Evolutionary conservation across 1,284 basidiomycete species (phyloP).

Genomic region (Blastosporella zonata): DNA sequence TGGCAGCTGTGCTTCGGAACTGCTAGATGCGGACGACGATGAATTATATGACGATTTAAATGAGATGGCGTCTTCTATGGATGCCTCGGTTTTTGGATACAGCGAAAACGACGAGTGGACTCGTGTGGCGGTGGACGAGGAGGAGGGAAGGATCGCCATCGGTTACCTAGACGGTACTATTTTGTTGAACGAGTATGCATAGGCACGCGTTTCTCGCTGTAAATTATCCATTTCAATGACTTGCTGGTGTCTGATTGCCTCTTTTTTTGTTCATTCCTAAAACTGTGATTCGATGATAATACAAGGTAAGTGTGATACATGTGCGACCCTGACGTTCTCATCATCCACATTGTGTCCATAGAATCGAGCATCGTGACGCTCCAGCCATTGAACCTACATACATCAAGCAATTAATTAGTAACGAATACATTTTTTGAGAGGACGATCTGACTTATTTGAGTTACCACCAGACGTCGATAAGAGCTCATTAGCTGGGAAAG

Average conservation of each 20-base stretch:
- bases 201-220: neutral
- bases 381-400: no score
- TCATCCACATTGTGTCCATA: no score
- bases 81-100: constrained; percentile 43
- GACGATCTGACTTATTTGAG: no score
- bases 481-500: no score
- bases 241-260: neutral
- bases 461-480: no score
- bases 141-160: constrained; percentile 55
- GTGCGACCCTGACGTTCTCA: no score
- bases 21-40: constrained; percentile 19
- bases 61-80: constrained; percentile 24
- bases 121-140: constrained; percentile 53
- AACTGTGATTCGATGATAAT: constrained; percentile 4
- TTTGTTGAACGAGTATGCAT: constrained; percentile 46
- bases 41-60: constrained; percentile 17
- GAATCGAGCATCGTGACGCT: no score
- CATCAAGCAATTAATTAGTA: no score
- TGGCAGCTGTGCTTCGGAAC: constrained; percentile 33
- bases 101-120: constrained; percentile 50
- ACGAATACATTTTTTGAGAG: no score
- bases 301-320: constrained; percentile 16
- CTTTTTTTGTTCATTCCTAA: neutral
- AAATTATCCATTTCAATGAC: neutral
- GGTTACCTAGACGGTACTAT: constrained; percentile 50